Conservation (phyloP, 148 eudicot species). For the Vaccinium darrowii region DNA sequence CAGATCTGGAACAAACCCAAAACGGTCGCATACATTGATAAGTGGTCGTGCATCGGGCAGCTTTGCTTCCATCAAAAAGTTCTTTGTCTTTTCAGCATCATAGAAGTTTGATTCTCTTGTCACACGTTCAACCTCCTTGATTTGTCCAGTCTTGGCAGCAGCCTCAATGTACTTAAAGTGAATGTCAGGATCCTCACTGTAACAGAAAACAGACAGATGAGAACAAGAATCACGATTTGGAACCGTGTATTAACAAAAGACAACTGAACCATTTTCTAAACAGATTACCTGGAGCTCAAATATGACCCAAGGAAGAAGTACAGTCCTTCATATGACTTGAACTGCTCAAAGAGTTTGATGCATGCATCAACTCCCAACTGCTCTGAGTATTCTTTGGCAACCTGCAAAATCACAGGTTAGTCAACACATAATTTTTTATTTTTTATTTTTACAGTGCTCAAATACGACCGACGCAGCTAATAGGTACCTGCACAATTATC, state of each 20-base stretch:
- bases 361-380: constrained; percentile 86
- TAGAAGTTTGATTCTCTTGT: constrained; percentile 94
- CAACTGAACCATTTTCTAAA: constrained; percentile 4
- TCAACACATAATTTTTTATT: background rate
- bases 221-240: constrained; percentile 7
- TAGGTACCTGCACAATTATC: constrained; percentile 90
- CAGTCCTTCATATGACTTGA: constrained; percentile 90
- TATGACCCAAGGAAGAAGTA: constrained; percentile 94
- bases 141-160: constrained; percentile 98
- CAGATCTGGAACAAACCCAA: constrained; percentile 93
- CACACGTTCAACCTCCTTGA: constrained; percentile 96
- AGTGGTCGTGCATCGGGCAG: constrained; percentile 98
- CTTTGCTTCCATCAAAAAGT: constrained; percentile 96
- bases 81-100: constrained; percentile 91
- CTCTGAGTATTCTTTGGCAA: constrained; percentile 95
- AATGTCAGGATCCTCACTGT: constrained; percentile 95
- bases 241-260: background rate
- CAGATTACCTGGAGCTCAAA: constrained; percentile 87
- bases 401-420: constrained; percentile 41
- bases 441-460: background rate
- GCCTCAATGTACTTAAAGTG: constrained; percentile 98
- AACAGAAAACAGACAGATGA: constrained; percentile 9
- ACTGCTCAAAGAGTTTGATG: constrained; percentile 94
- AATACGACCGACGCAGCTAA: constrained; percentile 2
- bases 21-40: constrained; percentile 93